Conservation (phyloP, 306 rosid genomes). For the Castanea crenata region DNA sequence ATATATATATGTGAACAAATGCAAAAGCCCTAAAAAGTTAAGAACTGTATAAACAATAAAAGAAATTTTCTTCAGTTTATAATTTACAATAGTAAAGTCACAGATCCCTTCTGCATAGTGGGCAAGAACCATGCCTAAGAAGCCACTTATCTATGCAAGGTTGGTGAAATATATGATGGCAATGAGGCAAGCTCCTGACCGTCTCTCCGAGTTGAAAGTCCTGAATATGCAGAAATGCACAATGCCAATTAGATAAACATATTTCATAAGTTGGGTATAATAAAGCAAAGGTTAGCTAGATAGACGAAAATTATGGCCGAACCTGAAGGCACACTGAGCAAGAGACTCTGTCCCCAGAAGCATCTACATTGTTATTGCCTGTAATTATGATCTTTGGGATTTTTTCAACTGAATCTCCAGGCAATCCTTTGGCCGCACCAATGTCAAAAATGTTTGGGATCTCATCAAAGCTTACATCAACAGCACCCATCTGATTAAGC, state of each 20-base stretch:
- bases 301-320: background rate
- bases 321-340: slow-evolving; percentile 99
- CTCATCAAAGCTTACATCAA: slow-evolving; percentile 82
- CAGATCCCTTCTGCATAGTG: slow-evolving; percentile 98
- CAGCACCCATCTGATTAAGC: slow-evolving; percentile 81
- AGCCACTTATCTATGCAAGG: slow-evolving; percentile 99
- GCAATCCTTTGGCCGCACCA: slow-evolving; percentile 79
- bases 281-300: background rate
- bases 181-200: slow-evolving; percentile 91
- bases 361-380: slow-evolving; percentile 59
- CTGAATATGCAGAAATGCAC: slow-evolving; percentile 41
- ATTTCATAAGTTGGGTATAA: background rate
- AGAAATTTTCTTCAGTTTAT: slow-evolving; percentile 17
- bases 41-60: slow-evolving; percentile 44
- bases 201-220: slow-evolving; percentile 94
- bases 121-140: slow-evolving; percentile 94
- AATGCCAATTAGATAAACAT: slow-evolving; percentile 18
- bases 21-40: slow-evolving; percentile 14
- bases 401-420: slow-evolving; percentile 79
- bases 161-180: slow-evolving; percentile 95
- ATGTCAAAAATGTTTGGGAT: slow-evolving; percentile 84
- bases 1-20: slow-evolving; percentile 1
- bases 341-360: slow-evolving; percentile 75
- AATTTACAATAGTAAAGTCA: slow-evolving; percentile 55
- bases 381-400: slow-evolving; percentile 82